Conservation (phyloP, 2,329 filamentous ascomycete genomes). For the Pseudogymnoascus sp. region DNA sequence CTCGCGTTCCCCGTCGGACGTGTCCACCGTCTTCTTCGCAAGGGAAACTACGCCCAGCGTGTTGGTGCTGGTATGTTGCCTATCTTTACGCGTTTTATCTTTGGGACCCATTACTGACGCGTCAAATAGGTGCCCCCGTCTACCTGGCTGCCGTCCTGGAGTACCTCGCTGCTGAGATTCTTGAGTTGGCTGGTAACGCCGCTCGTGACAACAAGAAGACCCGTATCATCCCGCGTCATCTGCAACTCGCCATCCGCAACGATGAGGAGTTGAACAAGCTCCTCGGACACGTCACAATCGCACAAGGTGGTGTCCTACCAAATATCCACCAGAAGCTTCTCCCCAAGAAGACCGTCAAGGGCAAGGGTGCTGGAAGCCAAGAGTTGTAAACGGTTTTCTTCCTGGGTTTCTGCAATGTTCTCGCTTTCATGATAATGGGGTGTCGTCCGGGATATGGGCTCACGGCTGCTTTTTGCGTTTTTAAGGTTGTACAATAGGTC, state of each 20-base stretch:
- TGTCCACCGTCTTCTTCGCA: slow-evolving; percentile 98
- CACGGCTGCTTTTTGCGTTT: slow-evolving; percentile 54
- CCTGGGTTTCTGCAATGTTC: slow-evolving; percentile 46
- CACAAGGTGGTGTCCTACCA: slow-evolving; percentile 92
- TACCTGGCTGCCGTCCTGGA: slow-evolving; percentile 97
- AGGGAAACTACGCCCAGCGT: slow-evolving; percentile 99
- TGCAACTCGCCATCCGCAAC: slow-evolving; percentile 98
- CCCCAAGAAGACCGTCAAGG: slow-evolving; percentile 98
- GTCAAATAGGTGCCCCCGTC: slow-evolving; percentile 64
- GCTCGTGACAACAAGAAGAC: slow-evolving; percentile 99
- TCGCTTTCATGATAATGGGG: slow-evolving; percentile 63
- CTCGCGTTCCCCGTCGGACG: slow-evolving; percentile 97
- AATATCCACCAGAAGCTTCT: slow-evolving; percentile 98
- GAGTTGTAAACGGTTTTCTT: slow-evolving; percentile 68
- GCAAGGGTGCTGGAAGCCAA: slow-evolving; percentile 85
- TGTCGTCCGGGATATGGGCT: slow-evolving; percentile 67
- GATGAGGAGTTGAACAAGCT: slow-evolving; percentile 99
- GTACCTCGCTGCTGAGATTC: slow-evolving; percentile 97
- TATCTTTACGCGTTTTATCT: slow-evolving; percentile 2
- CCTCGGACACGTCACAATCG: slow-evolving; percentile 90
- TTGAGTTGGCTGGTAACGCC: slow-evolving; percentile 97
- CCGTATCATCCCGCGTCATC: slow-evolving; percentile 97
- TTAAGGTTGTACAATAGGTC: slow-evolving; percentile 67
- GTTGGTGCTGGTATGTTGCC: slow-evolving; percentile 73
- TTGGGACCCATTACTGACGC: slow-evolving; percentile 22